Conservation (phyloP, 2,329 filamentous ascomycete genomes). For the Beauveria bassiana region DNA sequence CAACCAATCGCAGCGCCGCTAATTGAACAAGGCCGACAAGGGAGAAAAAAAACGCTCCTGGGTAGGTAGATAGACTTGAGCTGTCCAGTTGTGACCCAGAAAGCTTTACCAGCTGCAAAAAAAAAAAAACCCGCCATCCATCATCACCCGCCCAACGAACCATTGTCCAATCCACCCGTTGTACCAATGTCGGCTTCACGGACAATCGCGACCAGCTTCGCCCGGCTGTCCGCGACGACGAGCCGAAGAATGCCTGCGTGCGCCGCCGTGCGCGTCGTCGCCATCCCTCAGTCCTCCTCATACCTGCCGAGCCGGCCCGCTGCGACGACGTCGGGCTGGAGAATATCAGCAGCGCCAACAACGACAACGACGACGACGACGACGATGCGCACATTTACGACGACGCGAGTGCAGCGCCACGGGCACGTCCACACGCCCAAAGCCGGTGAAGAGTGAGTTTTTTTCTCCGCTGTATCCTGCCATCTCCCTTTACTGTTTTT, state of each 20-base stretch:
- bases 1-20: constrained; percentile 7
- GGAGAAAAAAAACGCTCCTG: constrained; percentile 2
- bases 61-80: background rate
- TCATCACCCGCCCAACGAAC: constrained; percentile 6
- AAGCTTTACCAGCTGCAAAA: background rate
- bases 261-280: constrained; percentile 21
- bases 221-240: constrained; percentile 24
- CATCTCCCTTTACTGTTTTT: background rate
- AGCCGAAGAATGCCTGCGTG: constrained; percentile 18
- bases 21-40: background rate
- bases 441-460: constrained; percentile 78
- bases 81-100: background rate
- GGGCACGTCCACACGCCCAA: constrained; percentile 79
- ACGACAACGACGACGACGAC: background rate
- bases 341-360: too few species aligned
- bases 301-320: background rate
- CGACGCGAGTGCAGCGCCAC: constrained; percentile 53
- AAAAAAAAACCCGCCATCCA: background rate
- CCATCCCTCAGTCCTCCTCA: constrained; percentile 6
- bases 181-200: constrained; percentile 25
- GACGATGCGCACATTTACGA: constrained; percentile 51
- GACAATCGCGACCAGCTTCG: constrained; percentile 24
- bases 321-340: background rate
- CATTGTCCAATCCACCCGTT: too few species aligned
- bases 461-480: background rate